Base-by-base conservation (phyloP, 306 rosid species). In the Pueraria montana region DNA sequence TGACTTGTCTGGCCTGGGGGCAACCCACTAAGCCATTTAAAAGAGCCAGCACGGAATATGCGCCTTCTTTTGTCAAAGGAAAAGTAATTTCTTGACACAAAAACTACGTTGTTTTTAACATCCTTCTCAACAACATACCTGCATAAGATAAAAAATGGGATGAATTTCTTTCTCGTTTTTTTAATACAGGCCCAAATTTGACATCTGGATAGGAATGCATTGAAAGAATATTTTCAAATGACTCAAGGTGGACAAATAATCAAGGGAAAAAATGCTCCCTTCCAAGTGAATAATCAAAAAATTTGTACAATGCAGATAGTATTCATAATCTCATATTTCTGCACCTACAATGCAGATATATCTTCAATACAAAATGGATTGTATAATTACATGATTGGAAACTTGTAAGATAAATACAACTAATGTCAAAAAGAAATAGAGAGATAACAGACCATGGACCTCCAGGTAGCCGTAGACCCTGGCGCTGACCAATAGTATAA, bases 61-160 rank as follows among this genome's bases (percentile, higher is more conserved):
- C 97, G 91, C 87, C 99, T 92, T 83, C 93, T 90, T 89, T 96
- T 96, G 85, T 96, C 94, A n/a, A 84, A 23, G 24, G 99, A 92
- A 87, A 89, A 96, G 84, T 96, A 96, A 86, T 93, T 96, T 89
- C 97, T 92, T 45, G 99, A 96, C 80, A 91, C 97, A 84, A 93
- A 96, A 68, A 93, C 90, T 46, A 93, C 97, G 82, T 96, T 93
- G 89, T 91, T 90, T 84, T 87, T 89, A 65, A 91, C 79, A 84
- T 96, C 94, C 87, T 96, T 96, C 88, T 93, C 93, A 78, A 96
- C 99, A 61, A 93, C 99, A 80, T 92, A 96, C 97, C 99, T 93
- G 86, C 90, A 75, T 2, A 52, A 86, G 83, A 87, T 38, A 12
- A 63, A 20, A 58, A 55, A 49, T 27, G 30, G 38, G 18, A 34